Percentiles rank a stretch among this genome's conserved stretches.
Evolutionary conservation across 2,329 filamentous ascomycete species (phyloP).

Genomic region (Chaetomiaceae sp.): DNA sequence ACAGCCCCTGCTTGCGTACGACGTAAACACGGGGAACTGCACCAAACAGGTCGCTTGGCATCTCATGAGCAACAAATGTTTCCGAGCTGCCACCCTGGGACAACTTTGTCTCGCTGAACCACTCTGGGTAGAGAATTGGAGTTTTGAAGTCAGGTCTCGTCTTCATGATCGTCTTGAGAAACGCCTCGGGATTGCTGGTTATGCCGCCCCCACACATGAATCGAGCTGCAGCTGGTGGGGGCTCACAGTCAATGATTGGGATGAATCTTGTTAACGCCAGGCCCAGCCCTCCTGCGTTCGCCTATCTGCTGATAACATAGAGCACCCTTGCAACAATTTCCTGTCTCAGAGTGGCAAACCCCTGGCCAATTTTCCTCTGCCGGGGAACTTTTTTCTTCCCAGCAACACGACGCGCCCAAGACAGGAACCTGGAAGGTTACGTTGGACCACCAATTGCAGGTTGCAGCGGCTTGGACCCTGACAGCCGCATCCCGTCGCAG

Average conservation of each 20-base stretch:
- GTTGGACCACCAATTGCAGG: no score
- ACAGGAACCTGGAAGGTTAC: no score
- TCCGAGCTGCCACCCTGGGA: background rate
- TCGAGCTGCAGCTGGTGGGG: no score
- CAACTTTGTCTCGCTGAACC: background rate
- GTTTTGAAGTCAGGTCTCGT: background rate
- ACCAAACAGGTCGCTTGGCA: slow-evolving; percentile 9
- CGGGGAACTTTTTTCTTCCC: background rate
- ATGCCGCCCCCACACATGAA: slow-evolving; percentile 3
- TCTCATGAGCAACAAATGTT: background rate
- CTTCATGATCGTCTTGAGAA: no score
- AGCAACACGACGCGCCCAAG: background rate
- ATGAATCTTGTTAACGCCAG: background rate
- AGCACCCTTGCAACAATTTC: background rate
- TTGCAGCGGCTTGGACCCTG: background rate
- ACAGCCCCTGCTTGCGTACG: slow-evolving; percentile 1
- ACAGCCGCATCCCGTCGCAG: background rate
- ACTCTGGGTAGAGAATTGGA: background rate
- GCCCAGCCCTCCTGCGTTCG: background rate
- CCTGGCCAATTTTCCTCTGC: no score
- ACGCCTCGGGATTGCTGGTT: no score
- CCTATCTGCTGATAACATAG: background rate
- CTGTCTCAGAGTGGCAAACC: background rate
- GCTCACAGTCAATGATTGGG: background rate
- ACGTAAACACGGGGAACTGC: background rate